Percentiles rank a stretch among this genome's conserved stretches.
phyloP scores from a whole-genome alignment of 345 rosid genomes.

The Lepidium sativum region DNA sequence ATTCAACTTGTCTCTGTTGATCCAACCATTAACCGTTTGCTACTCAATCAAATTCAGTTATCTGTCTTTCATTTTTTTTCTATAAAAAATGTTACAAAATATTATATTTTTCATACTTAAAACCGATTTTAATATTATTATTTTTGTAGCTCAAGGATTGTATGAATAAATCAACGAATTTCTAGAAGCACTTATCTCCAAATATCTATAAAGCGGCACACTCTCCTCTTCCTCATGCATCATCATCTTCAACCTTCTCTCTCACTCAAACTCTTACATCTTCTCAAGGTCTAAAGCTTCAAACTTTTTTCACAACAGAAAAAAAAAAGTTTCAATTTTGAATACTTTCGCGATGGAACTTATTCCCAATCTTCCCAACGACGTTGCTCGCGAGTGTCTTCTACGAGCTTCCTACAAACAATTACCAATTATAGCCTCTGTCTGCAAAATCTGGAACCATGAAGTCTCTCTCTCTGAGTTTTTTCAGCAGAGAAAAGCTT shows the following conservation, averaged over 20 bases:
- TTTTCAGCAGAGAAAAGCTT: slow-evolving; percentile 25
- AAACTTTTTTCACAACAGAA: neutral
- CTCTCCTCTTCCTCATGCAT: slow-evolving; percentile 2
- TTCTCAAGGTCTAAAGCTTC: neutral
- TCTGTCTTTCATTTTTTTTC: neutral
- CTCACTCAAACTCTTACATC: slow-evolving; percentile 2
- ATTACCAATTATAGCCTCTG: slow-evolving; percentile 35
- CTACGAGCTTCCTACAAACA: slow-evolving; percentile 39
- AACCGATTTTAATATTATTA: no score
- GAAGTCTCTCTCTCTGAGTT: slow-evolving; percentile 45
- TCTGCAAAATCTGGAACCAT: slow-evolving; percentile 52
- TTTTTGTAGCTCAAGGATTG: neutral
- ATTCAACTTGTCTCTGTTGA: slow-evolving; percentile 9
- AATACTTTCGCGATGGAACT: slow-evolving; percentile 37
- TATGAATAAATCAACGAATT: neutral
- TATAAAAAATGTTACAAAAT: neutral
- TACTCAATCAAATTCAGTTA: neutral
- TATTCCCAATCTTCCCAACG: slow-evolving; percentile 57
- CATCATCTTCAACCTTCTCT: slow-evolving; percentile 15
- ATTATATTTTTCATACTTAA: no score
- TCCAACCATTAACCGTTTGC: neutral
- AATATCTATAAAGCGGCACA: slow-evolving; percentile 20
- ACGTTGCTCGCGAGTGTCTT: slow-evolving; percentile 53
- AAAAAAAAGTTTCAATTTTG: neutral
- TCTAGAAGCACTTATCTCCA: slow-evolving; percentile 23